Evolutionary conservation across 2,329 filamentous ascomycete genomes (phyloP), one percentile per base, ranked within the genome.

Genomic region (Fusarium sp.): DNA sequence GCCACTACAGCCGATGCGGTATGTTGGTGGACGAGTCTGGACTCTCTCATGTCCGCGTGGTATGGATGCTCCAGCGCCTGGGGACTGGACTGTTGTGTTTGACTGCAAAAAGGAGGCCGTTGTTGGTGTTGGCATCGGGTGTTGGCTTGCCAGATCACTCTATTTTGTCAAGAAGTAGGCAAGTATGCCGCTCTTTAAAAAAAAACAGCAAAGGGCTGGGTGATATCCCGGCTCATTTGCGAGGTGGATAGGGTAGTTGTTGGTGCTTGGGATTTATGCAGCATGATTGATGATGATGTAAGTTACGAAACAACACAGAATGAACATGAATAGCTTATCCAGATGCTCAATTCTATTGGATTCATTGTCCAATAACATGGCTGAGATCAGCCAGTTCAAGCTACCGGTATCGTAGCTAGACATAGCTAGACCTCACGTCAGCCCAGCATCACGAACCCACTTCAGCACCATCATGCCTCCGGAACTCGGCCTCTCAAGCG

Each of bases 51-150:
- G 72, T 43, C 70, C 70, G 0, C 50, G 70, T 33, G 70, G 70
- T 14, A 73, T 73, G 70, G 70, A 73, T 40, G 70, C 70, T 11
- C 73, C 73, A n/a, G 70, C 70, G 0, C 70, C 70, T 22, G 70
- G 70, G 4, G 70, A 73, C 25, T 73, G 70, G 70, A 73, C 70
- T 6, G n/a, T 73, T 5, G 70, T 71, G 1, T 73, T 73, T 4
- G 54, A 10, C 6, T 9, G 70, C 11, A 45, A 64, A 11, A 47
- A 30, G 4, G 40, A 30, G 12, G n/a, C 2, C 25, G 32, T 71
- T 22, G 27, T 37, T 40, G 66, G 63, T 1, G 30, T 68, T 6
- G 70, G 66, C 2, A 52, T 73, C 20, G 70, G 70, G 8, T 73
- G 70, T 40, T 73, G 70, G 70, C 6, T 73, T 40, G 45, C 70